These are phyloP conservation scores for Kazachstania martiniae DNA, from an alignment of 805 yeast genomes.

Conservation along the genomic window DNA sequence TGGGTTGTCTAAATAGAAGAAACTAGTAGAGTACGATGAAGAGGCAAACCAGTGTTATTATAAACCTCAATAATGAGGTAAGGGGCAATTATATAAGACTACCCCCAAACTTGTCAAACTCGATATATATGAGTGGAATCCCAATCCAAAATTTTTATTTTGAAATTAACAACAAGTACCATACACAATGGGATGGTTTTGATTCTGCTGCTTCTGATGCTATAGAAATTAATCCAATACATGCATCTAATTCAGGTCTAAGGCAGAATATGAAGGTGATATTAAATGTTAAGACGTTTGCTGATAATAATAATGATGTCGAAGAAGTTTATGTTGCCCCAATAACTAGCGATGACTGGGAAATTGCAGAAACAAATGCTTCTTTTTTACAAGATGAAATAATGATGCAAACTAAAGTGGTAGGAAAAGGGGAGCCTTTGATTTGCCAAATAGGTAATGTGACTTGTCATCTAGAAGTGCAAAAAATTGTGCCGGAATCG, in stretches of 20 bases:
- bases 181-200: constrained; percentile 9
- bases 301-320: constrained; percentile 24
- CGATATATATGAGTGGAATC: constrained; percentile 2
- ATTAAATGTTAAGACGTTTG: constrained; percentile 10
- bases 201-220: constrained; percentile 7
- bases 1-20: neutral
- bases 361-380: constrained; percentile 74
- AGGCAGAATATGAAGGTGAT: constrained; percentile 2
- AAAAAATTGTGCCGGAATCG: constrained; percentile 34
- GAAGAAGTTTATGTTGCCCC: constrained; percentile 71
- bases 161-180: constrained; percentile 2
- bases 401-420: constrained; percentile 72
- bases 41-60: too few relatives aligned
- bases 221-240: constrained; percentile 19
- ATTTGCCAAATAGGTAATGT: constrained; percentile 60
- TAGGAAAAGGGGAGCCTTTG: constrained; percentile 45
- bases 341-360: constrained; percentile 74
- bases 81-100: constrained; percentile 22
- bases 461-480: constrained; percentile 46
- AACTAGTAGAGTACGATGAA: too few relatives aligned
- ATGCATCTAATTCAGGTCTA: constrained; percentile 7
- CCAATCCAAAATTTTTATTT: constrained; percentile 6
- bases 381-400: constrained; percentile 61
- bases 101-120: constrained; percentile 9
- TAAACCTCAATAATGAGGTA: constrained; percentile 10